Percentiles rank a stretch among this genome's conserved stretches.
These are phyloP conservation scores for Suillus weaverae DNA, from an alignment of 768 basidiomycete genomes.

Conservation along the genomic window DNA sequence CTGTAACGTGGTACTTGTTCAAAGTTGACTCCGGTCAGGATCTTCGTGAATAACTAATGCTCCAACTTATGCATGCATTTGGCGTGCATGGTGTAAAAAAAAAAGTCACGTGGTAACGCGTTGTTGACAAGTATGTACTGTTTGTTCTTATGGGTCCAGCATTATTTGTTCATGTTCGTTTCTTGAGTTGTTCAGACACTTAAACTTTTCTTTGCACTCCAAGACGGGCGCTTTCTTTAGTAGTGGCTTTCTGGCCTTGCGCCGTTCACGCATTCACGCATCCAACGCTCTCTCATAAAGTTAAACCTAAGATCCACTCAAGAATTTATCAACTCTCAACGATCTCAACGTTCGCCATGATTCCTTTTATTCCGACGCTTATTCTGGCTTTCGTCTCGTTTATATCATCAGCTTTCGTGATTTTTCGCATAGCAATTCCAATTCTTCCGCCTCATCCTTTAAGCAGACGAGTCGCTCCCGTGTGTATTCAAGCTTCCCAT, in stretches of 20 bases:
- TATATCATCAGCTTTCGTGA: constrained; percentile 69
- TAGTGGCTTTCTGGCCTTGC: constrained; percentile 34
- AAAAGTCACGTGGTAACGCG: constrained; percentile 23
- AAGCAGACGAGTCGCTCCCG: constrained; percentile 73
- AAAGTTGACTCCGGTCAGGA: no score
- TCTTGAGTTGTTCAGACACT: constrained; percentile 8
- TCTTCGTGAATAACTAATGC: not conserved
- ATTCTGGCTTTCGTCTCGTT: constrained; percentile 71
- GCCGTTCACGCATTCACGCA: constrained; percentile 34
- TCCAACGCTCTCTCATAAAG: constrained; percentile 22
- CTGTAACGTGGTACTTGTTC: no score
- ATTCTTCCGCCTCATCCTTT: constrained; percentile 72
- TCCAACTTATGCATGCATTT: no score
- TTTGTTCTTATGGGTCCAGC: constrained; percentile 25
- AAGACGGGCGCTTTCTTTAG: constrained; percentile 19
- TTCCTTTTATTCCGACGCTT: constrained; percentile 67
- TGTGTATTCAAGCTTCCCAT: constrained; percentile 34
- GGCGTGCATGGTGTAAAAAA: constrained; percentile 3
- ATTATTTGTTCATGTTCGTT: constrained; percentile 22
- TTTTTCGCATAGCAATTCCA: constrained; percentile 74
- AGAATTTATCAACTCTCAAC: constrained; percentile 14
- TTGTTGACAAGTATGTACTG: constrained; percentile 13
- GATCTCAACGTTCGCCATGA: constrained; percentile 43
- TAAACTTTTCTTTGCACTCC: constrained; percentile 15
- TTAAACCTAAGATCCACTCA: constrained; percentile 8